Conservation (phyloP, 768 basidiomycete species). For the Termitomyces sp. region DNA sequence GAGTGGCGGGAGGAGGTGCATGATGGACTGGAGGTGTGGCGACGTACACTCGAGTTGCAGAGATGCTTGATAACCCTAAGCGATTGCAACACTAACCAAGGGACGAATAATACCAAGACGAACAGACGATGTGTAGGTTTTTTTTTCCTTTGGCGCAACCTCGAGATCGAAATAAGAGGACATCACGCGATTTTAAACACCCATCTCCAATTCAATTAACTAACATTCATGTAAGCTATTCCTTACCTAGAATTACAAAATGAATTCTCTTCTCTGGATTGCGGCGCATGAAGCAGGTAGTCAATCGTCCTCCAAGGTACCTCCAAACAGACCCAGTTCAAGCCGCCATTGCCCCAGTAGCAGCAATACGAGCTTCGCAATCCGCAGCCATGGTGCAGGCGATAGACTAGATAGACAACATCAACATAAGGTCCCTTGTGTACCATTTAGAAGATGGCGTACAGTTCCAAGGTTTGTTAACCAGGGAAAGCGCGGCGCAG, state of each 20-base stretch:
- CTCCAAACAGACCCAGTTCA: background rate
- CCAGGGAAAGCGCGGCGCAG: conserved; percentile 25
- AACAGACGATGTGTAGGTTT: no score
- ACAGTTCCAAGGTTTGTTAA: conserved; percentile 24
- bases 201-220: background rate
- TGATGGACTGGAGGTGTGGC: no score
- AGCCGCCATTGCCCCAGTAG: conserved; percentile 10
- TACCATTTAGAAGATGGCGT: background rate
- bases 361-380: conserved; percentile 16
- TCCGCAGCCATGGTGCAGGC: conserved; percentile 14
- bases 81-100: no score
- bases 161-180: no score
- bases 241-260: background rate
- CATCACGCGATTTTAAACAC: background rate
- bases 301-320: background rate
- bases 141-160: no score
- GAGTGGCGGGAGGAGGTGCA: no score
- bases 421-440: background rate
- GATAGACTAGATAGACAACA: conserved; percentile 7
- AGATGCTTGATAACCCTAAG: no score
- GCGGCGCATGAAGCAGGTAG: background rate
- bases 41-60: no score
- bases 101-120: no score
- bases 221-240: background rate
- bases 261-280: background rate